Base-by-base conservation (phyloP, 2,329 filamentous ascomycete genomes). In the Monosporascus sp. region DNA sequence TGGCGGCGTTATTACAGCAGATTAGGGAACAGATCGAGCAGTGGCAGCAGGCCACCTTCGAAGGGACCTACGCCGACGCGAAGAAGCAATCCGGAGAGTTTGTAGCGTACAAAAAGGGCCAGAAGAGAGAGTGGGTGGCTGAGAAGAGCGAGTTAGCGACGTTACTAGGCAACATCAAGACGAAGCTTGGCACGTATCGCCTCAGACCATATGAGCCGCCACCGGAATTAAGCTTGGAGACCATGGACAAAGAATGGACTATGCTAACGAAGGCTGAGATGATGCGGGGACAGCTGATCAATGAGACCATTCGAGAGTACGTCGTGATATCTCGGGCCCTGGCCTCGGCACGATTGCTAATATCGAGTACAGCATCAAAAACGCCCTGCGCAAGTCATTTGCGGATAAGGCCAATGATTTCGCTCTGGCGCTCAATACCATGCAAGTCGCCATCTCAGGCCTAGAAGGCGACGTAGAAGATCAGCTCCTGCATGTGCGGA, bases 371-470 rank as follows among this genome's bases (percentile, higher is more conserved):
- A 88, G 85, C 69, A 97, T 99, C 79, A 99, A 99, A 71, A 97
- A 99, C 69, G 87, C 86, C 11, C 82, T 99, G 31, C 88, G 94
- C 48, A 90, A 87, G 65, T 91, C 89, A 1, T 99, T 99, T 70
- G 94, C 94, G 17, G 92, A 97, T 74, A 97, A 97, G 75, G 94
- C 94, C 57, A 99, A 99, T 67, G 93, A 97, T 72, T 97, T 99
- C 73, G 94, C 94, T 8, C 79, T 97, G 61, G 92, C 94, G 5
- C 81, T 99, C 55, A 96, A 96, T 71, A 97, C 94, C 0, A 87
- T 99, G 72, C 92, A 96, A 60, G 78, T 96, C 54, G 93, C 93
- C 60, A 94, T 99, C 58, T 97, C 93, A 2, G 93, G 92, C n/a
- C 81, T 99, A 2, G 94, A 99, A 72, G 94, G 94, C 52, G 94